Percentiles rank a stretch among this genome's conserved stretches.
These are phyloP conservation scores for Grosmannia serpens DNA, from an alignment of 2,329 filamentous ascomycete species.

Conservation along the genomic window DNA sequence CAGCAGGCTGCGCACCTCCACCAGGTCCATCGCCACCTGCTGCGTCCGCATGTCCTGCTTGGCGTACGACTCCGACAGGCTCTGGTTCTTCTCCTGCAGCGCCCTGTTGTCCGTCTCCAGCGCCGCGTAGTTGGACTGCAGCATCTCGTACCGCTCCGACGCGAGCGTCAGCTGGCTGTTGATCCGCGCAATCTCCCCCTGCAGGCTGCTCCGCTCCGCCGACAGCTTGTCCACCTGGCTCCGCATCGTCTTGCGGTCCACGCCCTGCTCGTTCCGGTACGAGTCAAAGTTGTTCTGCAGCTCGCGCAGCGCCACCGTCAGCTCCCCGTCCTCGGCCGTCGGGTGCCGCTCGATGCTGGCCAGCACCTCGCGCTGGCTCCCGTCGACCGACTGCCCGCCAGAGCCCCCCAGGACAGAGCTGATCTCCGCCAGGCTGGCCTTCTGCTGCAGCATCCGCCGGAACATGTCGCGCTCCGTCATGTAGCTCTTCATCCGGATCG, in stretches of 20 bases:
- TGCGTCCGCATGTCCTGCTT: conserved; percentile 86
- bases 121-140: conserved; percentile 77
- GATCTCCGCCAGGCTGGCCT: conserved; percentile 48
- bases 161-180: conserved; percentile 74
- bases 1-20: conserved; percentile 69
- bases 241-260: conserved; percentile 71
- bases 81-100: conserved; percentile 70
- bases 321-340: conserved; percentile 53
- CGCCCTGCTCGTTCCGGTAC: conserved; percentile 74
- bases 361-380: conserved; percentile 40
- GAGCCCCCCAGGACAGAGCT: conserved; percentile 52
- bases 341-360: conserved; percentile 38
- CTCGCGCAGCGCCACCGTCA: conserved; percentile 71
- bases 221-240: conserved; percentile 75
- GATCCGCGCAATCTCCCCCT: conserved; percentile 69
- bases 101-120: conserved; percentile 77
- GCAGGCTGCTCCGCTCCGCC: conserved; percentile 68
- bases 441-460: conserved; percentile 78
- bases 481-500: conserved; percentile 80
- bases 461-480: conserved; percentile 97
- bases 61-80: conserved; percentile 68
- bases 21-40: conserved; percentile 83
- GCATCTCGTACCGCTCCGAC: conserved; percentile 75
- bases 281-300: conserved; percentile 83
- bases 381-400: conserved; percentile 46